Base-by-base conservation (phyloP, 225 moss, liverwort and hornwort genomes). In the Pseudisothecium myosuroides region DNA sequence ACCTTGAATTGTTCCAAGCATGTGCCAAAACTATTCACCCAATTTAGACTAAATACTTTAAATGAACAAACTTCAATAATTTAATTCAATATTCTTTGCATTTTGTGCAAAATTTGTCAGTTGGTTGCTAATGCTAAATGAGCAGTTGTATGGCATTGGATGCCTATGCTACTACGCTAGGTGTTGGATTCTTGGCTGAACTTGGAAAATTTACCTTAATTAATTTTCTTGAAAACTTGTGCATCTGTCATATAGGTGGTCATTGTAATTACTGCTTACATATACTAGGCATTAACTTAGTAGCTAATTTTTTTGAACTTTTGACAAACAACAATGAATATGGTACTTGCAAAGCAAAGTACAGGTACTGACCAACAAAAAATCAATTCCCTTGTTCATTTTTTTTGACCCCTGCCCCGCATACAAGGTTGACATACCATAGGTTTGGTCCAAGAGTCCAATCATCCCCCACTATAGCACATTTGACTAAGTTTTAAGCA, bases 111-210 rank as follows among this genome's bases (percentile, higher is more conserved):
- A 74, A 31, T 29, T 45, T 47, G 10, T 28, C 0, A 73, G 4
- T 3, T 73, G 45, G 10, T 0, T 0, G 0, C 1, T 1, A 0
- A 73, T 19, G 2, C 11, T 47, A 31, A 2, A 19, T 47, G 47
- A 74, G 4, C 1, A 47, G 2, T 31, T 1, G 29, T 29, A 72
- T 1, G 5, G 3, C 9, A 43, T 43, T 43, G 6, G 5, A 0
- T 27, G 17, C 3, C 0, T 0, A 2, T 26, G 10, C 3, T 0
- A 6, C n/a, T n/a, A n/a, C n/a, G n/a, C n/a, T n/a, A n/a, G n/a
- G 7, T 69, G 8, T 69, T 69, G 8, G 39, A 2, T 0, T 69
- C 10, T 0, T 69, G 0, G 11, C 0, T 9, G 2, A 28, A 45
- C 45, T 73, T 36, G 10, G 1, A 1, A 28, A 1, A 0, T 73